Base-by-base conservation (phyloP, 2,329 filamentous ascomycete species). In the Cladosporium sp. region DNA sequence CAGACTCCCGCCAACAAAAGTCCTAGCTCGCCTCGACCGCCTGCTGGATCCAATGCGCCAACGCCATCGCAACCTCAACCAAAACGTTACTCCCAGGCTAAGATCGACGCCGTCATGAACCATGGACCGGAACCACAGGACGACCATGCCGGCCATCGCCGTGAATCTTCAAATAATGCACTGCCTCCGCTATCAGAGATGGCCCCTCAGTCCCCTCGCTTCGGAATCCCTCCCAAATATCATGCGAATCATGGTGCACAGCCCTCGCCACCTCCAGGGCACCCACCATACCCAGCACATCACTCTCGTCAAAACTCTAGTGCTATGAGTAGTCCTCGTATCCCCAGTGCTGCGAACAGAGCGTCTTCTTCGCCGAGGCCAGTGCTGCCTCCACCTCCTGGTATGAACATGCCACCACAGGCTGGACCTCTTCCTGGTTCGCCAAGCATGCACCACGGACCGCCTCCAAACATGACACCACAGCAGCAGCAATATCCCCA, bases 81-180 rank as follows among this genome's bases (percentile, higher is more conserved):
- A 2, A 74, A 73, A 58, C 68, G 68, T 31, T 75, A 73, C 66
- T 70, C 72, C 11, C 72, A 74, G 50, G 71, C 72, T 2, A 76
- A 70, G 66, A 78, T 78, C 49, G 76, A 77, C 69, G 72, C 75
- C 8, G 70, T 78, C 29, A 76, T 74, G 59, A 78, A 78, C 65
- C 72, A 76, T 71, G 73, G 69, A 52, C 71, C 73, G 26, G 76
- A 77, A 35, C 74, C 79, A 52, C 72, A 75, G n/a, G 73, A 66
- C 61, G 68, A 52, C 62, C 66, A 35, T 53, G 62, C 64, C 21
- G 65, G 59, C 29, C 74, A 76, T 66, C 71, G 70, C 5, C 65
- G 73, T 49, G 68, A 69, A 21, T 72, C 74, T 26, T 75, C 74
- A 6, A 73, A 72, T 37, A 76, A 73, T 2, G 69, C 72, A 23